A percentile compares a stretch with the other conserved stretches of the same genome.
Conservation (phyloP, 2,329 filamentous ascomycete genomes). For the Tolypocladium pustulatum region DNA sequence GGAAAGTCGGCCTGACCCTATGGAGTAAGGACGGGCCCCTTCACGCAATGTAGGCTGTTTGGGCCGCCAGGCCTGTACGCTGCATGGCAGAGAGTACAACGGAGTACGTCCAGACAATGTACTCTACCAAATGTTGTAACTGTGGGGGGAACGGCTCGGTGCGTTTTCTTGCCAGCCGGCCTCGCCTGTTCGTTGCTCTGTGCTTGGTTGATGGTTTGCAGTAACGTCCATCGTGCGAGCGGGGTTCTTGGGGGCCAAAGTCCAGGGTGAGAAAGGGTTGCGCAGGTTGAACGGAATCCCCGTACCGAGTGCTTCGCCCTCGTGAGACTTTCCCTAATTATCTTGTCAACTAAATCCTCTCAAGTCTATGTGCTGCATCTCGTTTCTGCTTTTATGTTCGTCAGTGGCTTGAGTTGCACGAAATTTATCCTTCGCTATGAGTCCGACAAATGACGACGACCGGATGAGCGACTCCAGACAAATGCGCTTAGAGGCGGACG, state of each 20-base stretch:
- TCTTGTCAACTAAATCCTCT: not conserved
- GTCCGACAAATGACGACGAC: not conserved
- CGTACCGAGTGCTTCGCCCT: not conserved
- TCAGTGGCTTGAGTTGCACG: not conserved
- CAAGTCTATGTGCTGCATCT: not conserved
- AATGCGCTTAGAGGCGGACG: not conserved
- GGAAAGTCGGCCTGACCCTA: not conserved
- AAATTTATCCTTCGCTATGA: not conserved
- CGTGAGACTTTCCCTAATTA: not conserved
- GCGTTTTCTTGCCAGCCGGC: not conserved
- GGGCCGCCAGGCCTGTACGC: not conserved
- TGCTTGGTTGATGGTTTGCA: not conserved
- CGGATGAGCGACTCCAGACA: not conserved
- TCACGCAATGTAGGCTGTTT: not conserved
- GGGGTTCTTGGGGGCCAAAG: not conserved
- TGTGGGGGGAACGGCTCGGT: not conserved
- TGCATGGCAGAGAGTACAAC: not conserved
- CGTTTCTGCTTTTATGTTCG: not conserved
- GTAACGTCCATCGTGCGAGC: not conserved
- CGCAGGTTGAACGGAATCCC: not conserved
- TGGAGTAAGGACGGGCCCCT: not conserved
- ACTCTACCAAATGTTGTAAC: not conserved
- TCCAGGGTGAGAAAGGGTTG: not conserved
- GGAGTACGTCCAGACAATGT: not conserved
- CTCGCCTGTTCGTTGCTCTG: not conserved